These are phyloP conservation scores for Plasmodiophora brassicae DNA, from an alignment of 208 protist species.

Conservation along the genomic window DNA sequence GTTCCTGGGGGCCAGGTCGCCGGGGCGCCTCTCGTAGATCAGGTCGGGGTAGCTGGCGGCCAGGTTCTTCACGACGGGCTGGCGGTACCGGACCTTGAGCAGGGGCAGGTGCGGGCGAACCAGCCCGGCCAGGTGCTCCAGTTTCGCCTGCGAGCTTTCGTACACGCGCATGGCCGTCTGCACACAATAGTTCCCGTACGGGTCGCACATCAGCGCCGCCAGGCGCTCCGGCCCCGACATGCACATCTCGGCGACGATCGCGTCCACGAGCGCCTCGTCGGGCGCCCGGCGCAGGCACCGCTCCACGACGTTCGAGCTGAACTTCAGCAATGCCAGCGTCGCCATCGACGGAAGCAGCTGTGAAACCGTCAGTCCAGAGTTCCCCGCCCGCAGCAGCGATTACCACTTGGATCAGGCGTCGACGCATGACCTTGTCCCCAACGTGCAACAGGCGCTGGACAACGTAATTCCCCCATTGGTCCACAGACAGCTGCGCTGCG, in stretches of 20 bases:
- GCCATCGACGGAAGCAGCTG: background rate
- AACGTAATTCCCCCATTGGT: background rate
- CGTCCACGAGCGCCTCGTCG: background rate
- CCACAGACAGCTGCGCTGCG: background rate
- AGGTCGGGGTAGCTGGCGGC: too few species aligned
- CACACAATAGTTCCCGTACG: conserved; percentile 11
- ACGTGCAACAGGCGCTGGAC: background rate
- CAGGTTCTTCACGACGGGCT: too few species aligned
- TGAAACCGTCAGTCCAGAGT: too few species aligned
- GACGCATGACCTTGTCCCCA: background rate
- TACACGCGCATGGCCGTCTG: background rate
- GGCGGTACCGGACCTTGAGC: too few species aligned
- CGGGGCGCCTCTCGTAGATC: too few species aligned
- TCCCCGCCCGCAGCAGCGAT: too few species aligned
- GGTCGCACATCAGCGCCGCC: background rate
- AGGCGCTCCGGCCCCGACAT: background rate
- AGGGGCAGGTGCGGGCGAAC: background rate
- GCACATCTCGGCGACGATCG: background rate
- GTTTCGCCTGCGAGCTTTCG: background rate
- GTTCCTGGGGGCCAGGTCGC: too few species aligned
- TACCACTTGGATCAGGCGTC: too few species aligned
- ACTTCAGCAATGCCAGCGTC: background rate
- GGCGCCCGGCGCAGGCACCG: background rate
- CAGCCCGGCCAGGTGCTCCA: background rate
- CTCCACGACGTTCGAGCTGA: conserved; percentile 20